Conservation (phyloP, 441 rosid species). For the Populus hybrid region DNA sequence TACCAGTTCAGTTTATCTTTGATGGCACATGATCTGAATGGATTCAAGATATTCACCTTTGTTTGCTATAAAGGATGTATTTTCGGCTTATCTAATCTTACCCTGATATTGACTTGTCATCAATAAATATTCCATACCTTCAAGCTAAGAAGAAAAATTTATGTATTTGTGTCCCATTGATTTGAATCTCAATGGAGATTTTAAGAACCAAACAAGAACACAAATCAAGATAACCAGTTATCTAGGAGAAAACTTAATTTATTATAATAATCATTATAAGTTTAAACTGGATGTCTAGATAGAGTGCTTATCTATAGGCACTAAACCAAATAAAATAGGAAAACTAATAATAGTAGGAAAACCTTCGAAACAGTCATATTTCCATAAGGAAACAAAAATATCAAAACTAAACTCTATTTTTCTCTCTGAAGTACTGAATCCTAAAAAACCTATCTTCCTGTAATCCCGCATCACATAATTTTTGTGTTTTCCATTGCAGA, state of each 20-base stretch:
- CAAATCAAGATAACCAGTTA: background rate
- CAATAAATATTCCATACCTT: background rate
- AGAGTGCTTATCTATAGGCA: background rate
- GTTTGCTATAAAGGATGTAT: background rate
- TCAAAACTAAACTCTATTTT: background rate
- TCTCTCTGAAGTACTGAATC: background rate
- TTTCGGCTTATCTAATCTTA: background rate
- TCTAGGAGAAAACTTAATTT: background rate
- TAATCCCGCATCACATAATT: background rate
- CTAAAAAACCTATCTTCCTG: background rate
- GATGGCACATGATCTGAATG: background rate
- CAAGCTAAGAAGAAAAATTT: background rate
- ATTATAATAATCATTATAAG: background rate
- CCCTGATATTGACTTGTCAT: background rate
- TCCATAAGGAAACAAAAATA: background rate
- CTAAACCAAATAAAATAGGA: background rate
- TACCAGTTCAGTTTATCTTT: background rate
- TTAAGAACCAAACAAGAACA: background rate
- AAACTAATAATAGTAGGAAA: too few species aligned
- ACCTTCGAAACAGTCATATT: background rate
- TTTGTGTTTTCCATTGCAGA: constrained; percentile 43
- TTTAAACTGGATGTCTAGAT: background rate
- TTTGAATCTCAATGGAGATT: background rate
- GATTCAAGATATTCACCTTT: background rate
- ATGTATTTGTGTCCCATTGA: background rate